phyloP scores from a whole-genome alignment of 768 basidiomycete species.

The Asterophora parasitica region DNA sequence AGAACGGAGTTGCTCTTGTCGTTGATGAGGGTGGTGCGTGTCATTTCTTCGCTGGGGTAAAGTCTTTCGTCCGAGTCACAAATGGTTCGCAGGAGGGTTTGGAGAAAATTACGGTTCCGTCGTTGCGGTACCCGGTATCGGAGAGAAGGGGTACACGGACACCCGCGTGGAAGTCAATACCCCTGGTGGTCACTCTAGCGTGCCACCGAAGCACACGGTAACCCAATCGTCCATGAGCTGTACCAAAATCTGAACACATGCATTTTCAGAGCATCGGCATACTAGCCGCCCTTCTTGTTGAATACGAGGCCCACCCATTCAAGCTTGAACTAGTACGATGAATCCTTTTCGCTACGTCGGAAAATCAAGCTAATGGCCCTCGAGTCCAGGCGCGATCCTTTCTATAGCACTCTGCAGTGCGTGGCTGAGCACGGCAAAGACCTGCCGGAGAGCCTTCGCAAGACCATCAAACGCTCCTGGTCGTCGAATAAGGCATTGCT shows the following conservation, averaged over 20 bases:
- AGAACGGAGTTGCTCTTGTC: constrained; percentile 68
- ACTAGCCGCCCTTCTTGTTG: constrained; percentile 62
- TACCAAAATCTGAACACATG: not conserved
- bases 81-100: constrained; percentile 36
- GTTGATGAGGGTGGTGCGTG: constrained; percentile 82
- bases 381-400: constrained; percentile 51
- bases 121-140: constrained; percentile 58
- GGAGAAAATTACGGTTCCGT: constrained; percentile 44
- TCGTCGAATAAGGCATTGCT: constrained; percentile 47
- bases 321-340: constrained; percentile 41
- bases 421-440: constrained; percentile 55
- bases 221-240: constrained; percentile 9
- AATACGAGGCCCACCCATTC: constrained; percentile 65
- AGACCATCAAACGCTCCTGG: constrained; percentile 41
- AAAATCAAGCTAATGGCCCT: not conserved
- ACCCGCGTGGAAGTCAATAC: constrained; percentile 60
- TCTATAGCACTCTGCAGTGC: constrained; percentile 65
- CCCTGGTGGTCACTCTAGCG: constrained; percentile 80
- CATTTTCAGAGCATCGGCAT: constrained; percentile 68
- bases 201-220: constrained; percentile 80
- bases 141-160: constrained; percentile 71
- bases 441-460: constrained; percentile 44
- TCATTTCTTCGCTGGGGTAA: not conserved
- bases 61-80: too few relatives aligned
- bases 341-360: not conserved